These are phyloP conservation scores for Vaccinium vitisidaea DNA, from an alignment of 148 eudicot species.

Conservation along the genomic window DNA sequence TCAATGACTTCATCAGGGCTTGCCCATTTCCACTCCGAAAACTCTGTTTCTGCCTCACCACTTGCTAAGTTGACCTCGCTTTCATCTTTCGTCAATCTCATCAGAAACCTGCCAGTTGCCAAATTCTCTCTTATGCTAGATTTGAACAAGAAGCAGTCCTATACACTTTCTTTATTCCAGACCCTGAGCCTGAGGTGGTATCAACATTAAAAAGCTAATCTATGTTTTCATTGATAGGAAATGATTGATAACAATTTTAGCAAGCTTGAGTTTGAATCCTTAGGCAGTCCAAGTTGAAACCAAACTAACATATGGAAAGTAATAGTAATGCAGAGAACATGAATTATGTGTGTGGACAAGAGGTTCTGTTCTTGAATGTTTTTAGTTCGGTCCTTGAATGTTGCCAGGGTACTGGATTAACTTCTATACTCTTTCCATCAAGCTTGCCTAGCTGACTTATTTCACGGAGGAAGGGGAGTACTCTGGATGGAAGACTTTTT, in stretches of 20 bases:
- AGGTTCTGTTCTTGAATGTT: neutral
- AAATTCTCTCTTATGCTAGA: conserved; percentile 13
- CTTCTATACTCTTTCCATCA: neutral
- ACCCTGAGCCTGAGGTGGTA: neutral
- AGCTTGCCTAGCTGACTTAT: neutral
- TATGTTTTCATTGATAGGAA: neutral
- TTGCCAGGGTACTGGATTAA: neutral
- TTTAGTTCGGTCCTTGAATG: neutral
- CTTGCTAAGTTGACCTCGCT: conserved; percentile 72
- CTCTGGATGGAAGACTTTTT: neutral
- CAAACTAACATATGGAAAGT: neutral
- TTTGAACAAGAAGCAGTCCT: neutral
- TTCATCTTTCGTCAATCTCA: conserved; percentile 70
- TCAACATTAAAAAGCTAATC: neutral
- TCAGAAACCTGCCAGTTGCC: conserved; percentile 62
- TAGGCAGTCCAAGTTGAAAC: neutral
- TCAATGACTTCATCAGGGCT: conserved; percentile 79
- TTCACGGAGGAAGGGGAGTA: neutral
- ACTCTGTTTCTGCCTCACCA: conserved; percentile 79
- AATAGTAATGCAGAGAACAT: neutral
- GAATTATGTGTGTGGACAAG: neutral
- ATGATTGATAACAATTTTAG: neutral
- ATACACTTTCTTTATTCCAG: neutral
- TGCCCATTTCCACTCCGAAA: conserved; percentile 98
- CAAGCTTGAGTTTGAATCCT: neutral